phyloP scores from a whole-genome alignment of 768 basidiomycete genomes.

The Mycena capillaripes region DNA sequence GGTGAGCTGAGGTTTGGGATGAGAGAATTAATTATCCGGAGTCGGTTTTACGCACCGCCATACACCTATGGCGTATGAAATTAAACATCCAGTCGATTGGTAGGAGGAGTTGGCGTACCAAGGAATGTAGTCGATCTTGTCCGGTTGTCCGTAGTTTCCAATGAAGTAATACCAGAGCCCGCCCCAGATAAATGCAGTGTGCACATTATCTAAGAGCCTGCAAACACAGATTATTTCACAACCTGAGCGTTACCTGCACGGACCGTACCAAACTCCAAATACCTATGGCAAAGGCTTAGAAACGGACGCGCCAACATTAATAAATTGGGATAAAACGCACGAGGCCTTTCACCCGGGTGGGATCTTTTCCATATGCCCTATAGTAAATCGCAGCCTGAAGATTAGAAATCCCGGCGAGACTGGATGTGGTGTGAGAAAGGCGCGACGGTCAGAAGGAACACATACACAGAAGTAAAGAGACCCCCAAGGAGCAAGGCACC shows the following conservation, averaged over 20 bases:
- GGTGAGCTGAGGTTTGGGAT: slow-evolving; percentile 20
- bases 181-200: slow-evolving; percentile 48
- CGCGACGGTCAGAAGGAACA: neutral
- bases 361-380: slow-evolving; percentile 18
- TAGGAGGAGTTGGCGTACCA: slow-evolving; percentile 36
- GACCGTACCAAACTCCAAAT: slow-evolving; percentile 28
- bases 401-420: slow-evolving; percentile 21
- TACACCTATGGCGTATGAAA: neutral
- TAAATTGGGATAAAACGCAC: neutral
- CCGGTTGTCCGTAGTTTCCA: slow-evolving; percentile 42
- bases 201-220: slow-evolving; percentile 46
- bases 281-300: slow-evolving; percentile 8
- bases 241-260: neutral
- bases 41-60: slow-evolving; percentile 18
- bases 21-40: neutral
- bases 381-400: slow-evolving; percentile 23
- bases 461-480: slow-evolving; percentile 3
- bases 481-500: neutral
- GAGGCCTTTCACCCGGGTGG: neutral
- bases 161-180: slow-evolving; percentile 52
- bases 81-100: neutral
- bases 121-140: slow-evolving; percentile 45
- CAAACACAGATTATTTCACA: neutral
- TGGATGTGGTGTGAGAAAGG: neutral
- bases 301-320: neutral